Evolutionary conservation across 345 rosid species (phyloP).

Genomic region (Eutrema heterophyllum): DNA sequence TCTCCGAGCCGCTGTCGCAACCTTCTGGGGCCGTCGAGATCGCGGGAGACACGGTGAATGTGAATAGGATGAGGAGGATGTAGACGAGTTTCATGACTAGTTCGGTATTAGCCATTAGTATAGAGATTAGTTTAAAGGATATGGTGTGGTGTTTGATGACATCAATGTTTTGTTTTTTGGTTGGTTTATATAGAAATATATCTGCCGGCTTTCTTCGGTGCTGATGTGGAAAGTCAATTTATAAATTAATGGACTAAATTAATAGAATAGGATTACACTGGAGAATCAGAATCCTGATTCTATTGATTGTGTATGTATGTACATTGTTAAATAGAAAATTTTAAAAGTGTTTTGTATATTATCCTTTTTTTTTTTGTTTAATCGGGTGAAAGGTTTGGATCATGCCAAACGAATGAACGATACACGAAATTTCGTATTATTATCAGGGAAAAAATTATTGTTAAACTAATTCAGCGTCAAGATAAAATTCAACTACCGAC

Average conservation of each 20-base stretch:
- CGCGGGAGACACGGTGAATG: constrained; percentile 23
- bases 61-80: constrained; percentile 13
- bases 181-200: constrained; percentile 20
- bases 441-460: background rate
- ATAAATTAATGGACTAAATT: background rate
- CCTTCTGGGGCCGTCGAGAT: constrained; percentile 8
- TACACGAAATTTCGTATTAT: background rate
- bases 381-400: background rate
- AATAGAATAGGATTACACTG: constrained; percentile 1
- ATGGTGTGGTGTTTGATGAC: background rate
- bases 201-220: constrained; percentile 22
- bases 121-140: background rate
- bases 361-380: background rate
- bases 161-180: constrained; percentile 7
- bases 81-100: constrained; percentile 2
- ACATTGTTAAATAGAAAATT: constrained; percentile 1
- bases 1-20: constrained; percentile 15
- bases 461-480: background rate
- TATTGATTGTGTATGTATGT: constrained; percentile 12
- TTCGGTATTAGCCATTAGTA: constrained; percentile 18
- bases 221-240: constrained; percentile 13
- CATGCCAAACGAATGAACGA: background rate
- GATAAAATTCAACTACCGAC: background rate
- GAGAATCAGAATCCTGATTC: constrained; percentile 10
- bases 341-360: background rate